phyloP scores from a whole-genome alignment of 73 alveolate genomes.

The Loxodes magnus region DNA sequence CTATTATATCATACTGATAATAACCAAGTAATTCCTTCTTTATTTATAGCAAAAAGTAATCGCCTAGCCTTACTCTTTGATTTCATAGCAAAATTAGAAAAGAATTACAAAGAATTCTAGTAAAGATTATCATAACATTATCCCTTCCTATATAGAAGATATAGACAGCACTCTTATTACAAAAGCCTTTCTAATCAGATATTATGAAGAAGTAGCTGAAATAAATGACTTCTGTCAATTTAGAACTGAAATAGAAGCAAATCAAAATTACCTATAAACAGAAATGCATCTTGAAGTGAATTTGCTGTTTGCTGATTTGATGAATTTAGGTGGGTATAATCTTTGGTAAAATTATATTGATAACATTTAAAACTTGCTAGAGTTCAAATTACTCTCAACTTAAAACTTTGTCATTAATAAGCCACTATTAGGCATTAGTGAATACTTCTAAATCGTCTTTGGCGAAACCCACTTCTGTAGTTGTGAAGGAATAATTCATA shows the following conservation, averaged over 20 bases:
- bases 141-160: conserved; percentile 33
- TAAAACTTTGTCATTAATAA: too few species aligned
- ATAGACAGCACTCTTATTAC: conserved; percentile 22
- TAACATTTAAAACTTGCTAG: too few species aligned
- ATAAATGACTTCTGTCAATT: neutral
- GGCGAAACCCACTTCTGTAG: conserved; percentile 24
- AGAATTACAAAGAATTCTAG: too few species aligned
- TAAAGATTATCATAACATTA: conserved; percentile 9
- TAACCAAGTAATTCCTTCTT: too few species aligned
- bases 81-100: neutral
- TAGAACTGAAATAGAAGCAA: conserved; percentile 1
- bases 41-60: too few species aligned
- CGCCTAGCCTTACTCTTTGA: conserved; percentile 8
- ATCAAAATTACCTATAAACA: neutral
- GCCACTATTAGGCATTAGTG: conserved; percentile 10
- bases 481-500: conserved; percentile 15
- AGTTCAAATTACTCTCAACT: too few species aligned
- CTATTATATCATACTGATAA: neutral
- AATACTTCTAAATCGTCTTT: conserved; percentile 25
- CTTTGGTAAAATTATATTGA: too few species aligned
- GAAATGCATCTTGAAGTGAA: neutral
- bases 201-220: conserved; percentile 55
- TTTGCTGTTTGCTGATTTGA: neutral
- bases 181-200: conserved; percentile 49
- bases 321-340: too few species aligned